Evolutionary conservation across 2,329 filamentous ascomycete genomes (phyloP).

Genomic region (Ceratocystis destructans): DNA sequence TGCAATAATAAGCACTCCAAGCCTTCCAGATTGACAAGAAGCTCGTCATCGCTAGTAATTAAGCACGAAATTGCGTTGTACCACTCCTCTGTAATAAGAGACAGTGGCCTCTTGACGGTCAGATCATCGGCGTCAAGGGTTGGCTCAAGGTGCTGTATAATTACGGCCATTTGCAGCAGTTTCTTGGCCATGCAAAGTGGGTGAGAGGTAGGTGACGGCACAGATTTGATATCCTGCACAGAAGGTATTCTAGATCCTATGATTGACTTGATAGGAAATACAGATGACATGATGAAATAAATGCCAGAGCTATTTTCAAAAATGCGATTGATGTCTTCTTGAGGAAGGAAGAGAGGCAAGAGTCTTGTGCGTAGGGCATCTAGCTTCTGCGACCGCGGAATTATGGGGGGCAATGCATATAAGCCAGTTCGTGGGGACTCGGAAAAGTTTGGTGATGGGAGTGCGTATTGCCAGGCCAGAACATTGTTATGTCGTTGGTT

Average conservation of each 20-base stretch:
- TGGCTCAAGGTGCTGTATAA: slow-evolving; percentile 34
- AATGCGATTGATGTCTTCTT: slow-evolving; percentile 27
- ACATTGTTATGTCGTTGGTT: slow-evolving; percentile 1
- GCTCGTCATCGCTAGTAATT: slow-evolving; percentile 38
- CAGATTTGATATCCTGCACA: slow-evolving; percentile 25
- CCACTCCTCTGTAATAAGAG: slow-evolving; percentile 25
- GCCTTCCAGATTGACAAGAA: slow-evolving; percentile 39
- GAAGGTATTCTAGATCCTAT: slow-evolving; percentile 21
- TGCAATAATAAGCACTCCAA: slow-evolving; percentile 39
- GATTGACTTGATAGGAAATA: slow-evolving; percentile 25
- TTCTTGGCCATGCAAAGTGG: slow-evolving; percentile 36
- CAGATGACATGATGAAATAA: slow-evolving; percentile 24
- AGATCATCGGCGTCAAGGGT: slow-evolving; percentile 24
- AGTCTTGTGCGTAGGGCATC: slow-evolving; percentile 16
- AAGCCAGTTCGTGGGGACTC: slow-evolving; percentile 3
- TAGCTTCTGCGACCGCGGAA: slow-evolving; percentile 17
- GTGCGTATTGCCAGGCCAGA: slow-evolving; percentile 11
- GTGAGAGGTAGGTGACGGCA: slow-evolving; percentile 32
- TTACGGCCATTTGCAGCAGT: slow-evolving; percentile 34
- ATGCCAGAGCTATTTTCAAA: slow-evolving; percentile 23
- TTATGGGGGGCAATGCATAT: slow-evolving; percentile 1
- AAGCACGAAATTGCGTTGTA: slow-evolving; percentile 26
- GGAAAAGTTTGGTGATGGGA: slow-evolving; percentile 14
- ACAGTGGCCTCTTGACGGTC: slow-evolving; percentile 21
- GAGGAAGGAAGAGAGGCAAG: slow-evolving; percentile 26